Evolutionary conservation across 2,329 filamentous ascomycete species (phyloP).

Genomic region (Rhinocladiella mackenziei): DNA sequence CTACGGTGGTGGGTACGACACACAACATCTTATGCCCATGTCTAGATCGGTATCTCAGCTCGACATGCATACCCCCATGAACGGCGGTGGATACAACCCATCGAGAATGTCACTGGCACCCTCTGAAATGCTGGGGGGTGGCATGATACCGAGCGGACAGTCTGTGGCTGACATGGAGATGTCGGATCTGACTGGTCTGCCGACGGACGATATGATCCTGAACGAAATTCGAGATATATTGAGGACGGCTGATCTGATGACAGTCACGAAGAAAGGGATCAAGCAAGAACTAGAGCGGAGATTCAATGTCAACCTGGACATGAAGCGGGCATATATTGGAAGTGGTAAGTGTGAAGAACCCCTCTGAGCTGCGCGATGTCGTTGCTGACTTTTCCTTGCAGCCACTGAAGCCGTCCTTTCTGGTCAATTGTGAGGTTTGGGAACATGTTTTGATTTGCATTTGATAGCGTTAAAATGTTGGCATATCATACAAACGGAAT

Average conservation of each 20-base stretch:
- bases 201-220: slow-evolving; percentile 82
- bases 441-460: too few species aligned
- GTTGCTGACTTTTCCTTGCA: slow-evolving; percentile 39
- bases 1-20: slow-evolving; percentile 54
- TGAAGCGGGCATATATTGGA: slow-evolving; percentile 89
- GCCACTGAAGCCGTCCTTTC: slow-evolving; percentile 77
- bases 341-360: slow-evolving; percentile 65
- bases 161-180: slow-evolving; percentile 68
- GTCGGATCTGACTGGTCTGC: slow-evolving; percentile 69
- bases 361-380: neutral
- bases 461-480: neutral
- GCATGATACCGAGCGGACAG: slow-evolving; percentile 62
- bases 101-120: slow-evolving; percentile 78
- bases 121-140: slow-evolving; percentile 66
- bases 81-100: slow-evolving; percentile 45
- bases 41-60: slow-evolving; percentile 60
- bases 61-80: slow-evolving; percentile 47
- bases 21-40: slow-evolving; percentile 43
- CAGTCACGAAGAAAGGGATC: slow-evolving; percentile 96
- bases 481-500: neutral
- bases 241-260: slow-evolving; percentile 90
- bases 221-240: slow-evolving; percentile 94
- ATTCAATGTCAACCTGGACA: slow-evolving; percentile 81
- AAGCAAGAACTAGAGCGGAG: slow-evolving; percentile 88
- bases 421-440: slow-evolving; percentile 65